Evolutionary conservation across 1,284 basidiomycete species (phyloP), one percentile per base, ranked within the genome.

Genomic region (Microbotryomycetes sp.): DNA sequence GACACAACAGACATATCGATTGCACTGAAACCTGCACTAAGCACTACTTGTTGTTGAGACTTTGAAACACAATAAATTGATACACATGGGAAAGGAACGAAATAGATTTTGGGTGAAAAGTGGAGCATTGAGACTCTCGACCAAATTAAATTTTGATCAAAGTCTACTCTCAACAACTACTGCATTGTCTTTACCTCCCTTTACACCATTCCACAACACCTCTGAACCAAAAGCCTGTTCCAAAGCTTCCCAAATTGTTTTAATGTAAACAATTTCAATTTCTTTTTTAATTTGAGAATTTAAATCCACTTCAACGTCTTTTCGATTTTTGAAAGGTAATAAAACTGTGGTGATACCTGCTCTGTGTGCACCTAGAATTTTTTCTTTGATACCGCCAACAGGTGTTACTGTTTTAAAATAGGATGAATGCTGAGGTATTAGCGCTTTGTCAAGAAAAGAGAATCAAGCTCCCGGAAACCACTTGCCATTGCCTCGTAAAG

Each of bases 221-320:
- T 51, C 48, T 23, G 54, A 48, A 1, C 60, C 60, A 45, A 90
- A 90, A 9, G 87, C 89, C 2, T 85, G 87, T 49, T 88, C 85
- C 42, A 92, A 79, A 0, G 85, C 88, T 74, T 92, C 88, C 61
- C 83, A 81, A 48, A 92, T 81, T 9, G 86, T 88, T 60, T 83
- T 79, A 51, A 89, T 87, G 72, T 88, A 92, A 49, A 83, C 83
- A 67, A 91, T 87, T 71, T 88, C 81, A 79, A 90, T 84, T 70
- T 85, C 83, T 42, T 81, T 80, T 31, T 83, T 79, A 42, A 92
- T 81, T 71, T 87, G 85, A 16, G 77, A 76, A 7, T 89, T 84
- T 0, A 92, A 82, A 63, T 92, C 90, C 66, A 87, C 83, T 71
- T 90, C 87, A 25, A 90, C 87, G 63, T 92, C 89, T 71, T 89